Evolutionary conservation across 192 early-diverging fungal species (phyloP).

Genomic region (Hyaloraphidium curvatum): DNA sequence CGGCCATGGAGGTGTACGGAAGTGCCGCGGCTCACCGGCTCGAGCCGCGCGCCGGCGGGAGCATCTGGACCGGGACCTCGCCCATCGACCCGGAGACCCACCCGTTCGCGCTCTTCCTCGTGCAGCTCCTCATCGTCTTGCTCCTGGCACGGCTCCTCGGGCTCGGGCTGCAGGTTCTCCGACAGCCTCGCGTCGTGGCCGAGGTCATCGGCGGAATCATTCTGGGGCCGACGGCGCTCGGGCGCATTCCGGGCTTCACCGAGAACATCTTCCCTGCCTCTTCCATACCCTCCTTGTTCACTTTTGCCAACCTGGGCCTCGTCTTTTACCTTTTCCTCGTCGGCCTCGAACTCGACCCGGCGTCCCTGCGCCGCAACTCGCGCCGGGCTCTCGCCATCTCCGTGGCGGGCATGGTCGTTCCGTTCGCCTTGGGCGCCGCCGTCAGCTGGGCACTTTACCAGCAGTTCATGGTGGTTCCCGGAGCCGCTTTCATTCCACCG

Average conservation of each 20-base stretch:
- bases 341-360: constrained; percentile 16
- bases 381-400: background rate
- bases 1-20: no score
- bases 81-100: no score
- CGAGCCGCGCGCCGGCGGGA: no score
- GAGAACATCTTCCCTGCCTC: constrained; percentile 48
- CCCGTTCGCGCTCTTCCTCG: no score
- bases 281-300: background rate
- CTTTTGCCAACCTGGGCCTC: constrained; percentile 72
- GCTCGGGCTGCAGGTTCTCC: constrained; percentile 30
- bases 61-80: no score
- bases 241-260: constrained; percentile 46
- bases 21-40: no score
- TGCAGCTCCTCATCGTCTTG: constrained; percentile 39
- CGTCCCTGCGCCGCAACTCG: background rate
- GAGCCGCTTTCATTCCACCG: no score
- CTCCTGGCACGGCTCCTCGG: constrained; percentile 46
- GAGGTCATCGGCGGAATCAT: constrained; percentile 82
- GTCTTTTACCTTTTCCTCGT: constrained; percentile 78
- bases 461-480: no score
- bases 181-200: constrained; percentile 76
- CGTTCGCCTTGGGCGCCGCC: constrained; percentile 59
- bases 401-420: constrained; percentile 17
- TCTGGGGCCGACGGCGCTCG: constrained; percentile 70
- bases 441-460: constrained; percentile 54